These are phyloP conservation scores for Polygonum aviculare DNA, from an alignment of 148 eudicot genomes.

Conservation along the genomic window DNA sequence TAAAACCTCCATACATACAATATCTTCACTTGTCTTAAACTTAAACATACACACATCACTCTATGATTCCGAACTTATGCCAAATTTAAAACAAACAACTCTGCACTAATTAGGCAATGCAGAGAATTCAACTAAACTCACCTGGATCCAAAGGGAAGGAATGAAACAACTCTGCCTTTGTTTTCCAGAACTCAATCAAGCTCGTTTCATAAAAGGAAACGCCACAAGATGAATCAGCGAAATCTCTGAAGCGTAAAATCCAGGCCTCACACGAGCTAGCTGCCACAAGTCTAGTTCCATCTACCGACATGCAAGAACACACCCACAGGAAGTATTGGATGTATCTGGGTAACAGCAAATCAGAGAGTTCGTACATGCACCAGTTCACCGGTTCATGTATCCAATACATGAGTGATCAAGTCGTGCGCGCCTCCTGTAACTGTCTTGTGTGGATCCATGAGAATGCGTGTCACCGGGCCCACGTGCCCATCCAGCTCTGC, in stretches of 20 bases:
- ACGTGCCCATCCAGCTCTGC: conserved; percentile 44
- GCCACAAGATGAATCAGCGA: conserved; percentile 29
- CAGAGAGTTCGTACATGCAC: conserved; percentile 34
- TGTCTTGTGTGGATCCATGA: conserved; percentile 56
- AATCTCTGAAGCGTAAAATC: conserved; percentile 43
- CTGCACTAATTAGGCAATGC: too few relatives aligned
- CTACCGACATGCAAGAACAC: conserved; percentile 31
- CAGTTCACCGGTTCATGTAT: conserved; percentile 22
- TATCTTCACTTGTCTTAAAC: too few relatives aligned
- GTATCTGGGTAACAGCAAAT: conserved; percentile 15
- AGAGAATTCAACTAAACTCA: too few relatives aligned
- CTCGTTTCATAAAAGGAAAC: conserved; percentile 17
- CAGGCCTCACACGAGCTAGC: conserved; percentile 29
- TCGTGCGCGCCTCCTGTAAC: conserved; percentile 53
- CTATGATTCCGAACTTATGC: too few relatives aligned
- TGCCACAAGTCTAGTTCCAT: conserved; percentile 48
- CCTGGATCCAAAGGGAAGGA: not conserved
- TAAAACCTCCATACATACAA: too few relatives aligned
- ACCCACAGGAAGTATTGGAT: conserved; percentile 17
- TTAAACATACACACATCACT: too few relatives aligned
- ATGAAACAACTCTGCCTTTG: conserved; percentile 11
- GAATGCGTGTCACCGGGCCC: conserved; percentile 45
- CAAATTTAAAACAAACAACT: too few relatives aligned
- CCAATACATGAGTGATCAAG: conserved; percentile 38
- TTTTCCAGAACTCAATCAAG: conserved; percentile 43